Evolutionary conservation across 2,329 filamentous ascomycete species (phyloP), one percentile per base, ranked within the genome.

Genomic region (Trichoderma breve): DNA sequence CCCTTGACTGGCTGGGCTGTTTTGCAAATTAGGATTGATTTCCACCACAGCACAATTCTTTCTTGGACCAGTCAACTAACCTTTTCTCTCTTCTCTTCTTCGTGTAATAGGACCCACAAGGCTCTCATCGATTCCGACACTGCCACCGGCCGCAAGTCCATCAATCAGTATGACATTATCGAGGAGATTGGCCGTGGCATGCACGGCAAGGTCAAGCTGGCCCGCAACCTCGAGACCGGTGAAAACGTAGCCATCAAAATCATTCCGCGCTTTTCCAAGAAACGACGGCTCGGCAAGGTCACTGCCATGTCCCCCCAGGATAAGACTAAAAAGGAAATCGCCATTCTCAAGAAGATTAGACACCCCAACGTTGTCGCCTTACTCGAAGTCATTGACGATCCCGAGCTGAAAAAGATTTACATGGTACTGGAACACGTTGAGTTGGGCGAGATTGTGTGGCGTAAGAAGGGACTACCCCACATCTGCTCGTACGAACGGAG

Each of bases 151-250:
- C 93, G 96, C 74, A 99, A 99, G 83, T 87, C 95, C 68, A 97
- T 99, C 85, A 99, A 99, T 79, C 93, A 98, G 79, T 99, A 99
- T 83, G 94, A 98, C 82, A 93, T 99, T 77, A 92, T 98, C 75
- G 93, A 97, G 81, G 96, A 99, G 82, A 93, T 99, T 69, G 96
- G 96, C 70, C 92, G 96, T 73, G 96, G 96, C 65, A 93, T 97
- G 77, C 96, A 99, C 80, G 96, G 96, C 78, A 99, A 98, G 84
- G 96, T 99, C 79, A 99, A 99, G 83, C 87, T 98, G 62, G 96
- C 95, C 62, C 90, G 94, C 69, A 94, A 97, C 79, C 85, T 94
- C 60, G 85, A 91, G 71, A 94, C 89, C 1, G 88, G 88, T 73
- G 91, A 93, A 68, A 91, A 92, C 79, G 95, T 99, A 4, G 96